Conservation (phyloP, 1,139 yeast genomes). For the Pichia inconspicua region DNA sequence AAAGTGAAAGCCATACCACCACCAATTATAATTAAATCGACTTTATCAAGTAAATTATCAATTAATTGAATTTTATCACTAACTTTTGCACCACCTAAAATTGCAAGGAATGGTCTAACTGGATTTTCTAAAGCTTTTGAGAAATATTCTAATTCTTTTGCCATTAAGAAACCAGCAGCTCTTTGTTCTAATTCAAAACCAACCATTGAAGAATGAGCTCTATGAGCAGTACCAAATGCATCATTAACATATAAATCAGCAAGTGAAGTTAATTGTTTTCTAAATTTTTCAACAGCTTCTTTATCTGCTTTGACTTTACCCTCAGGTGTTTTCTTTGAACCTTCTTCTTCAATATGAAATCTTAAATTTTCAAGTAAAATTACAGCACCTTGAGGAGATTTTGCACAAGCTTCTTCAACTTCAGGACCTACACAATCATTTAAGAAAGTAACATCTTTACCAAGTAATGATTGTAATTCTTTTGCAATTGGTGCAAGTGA, state of each 20-base stretch:
- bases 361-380: conserved; percentile 91
- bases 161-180: conserved; percentile 96
- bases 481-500: conserved; percentile 87
- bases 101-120: conserved; percentile 92
- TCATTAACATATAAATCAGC: conserved; percentile 96
- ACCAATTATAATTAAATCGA: conserved; percentile 83
- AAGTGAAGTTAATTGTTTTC: conserved; percentile 75
- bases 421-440: conserved; percentile 83
- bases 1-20: conserved; percentile 99
- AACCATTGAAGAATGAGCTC: conserved; percentile 98
- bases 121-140: conserved; percentile 98
- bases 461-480: conserved; percentile 71
- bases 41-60: conserved; percentile 94
- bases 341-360: conserved; percentile 95
- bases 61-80: conserved; percentile 96
- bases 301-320: conserved; percentile 89
- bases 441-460: conserved; percentile 66
- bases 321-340: conserved; percentile 75
- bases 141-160: conserved; percentile 91
- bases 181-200: conserved; percentile 88
- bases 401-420: conserved; percentile 68
- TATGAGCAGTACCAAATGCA: conserved; percentile 98
- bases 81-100: conserved; percentile 97
- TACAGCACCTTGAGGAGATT: conserved; percentile 62
- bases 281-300: conserved; percentile 75